Evolutionary conservation across 306 rosid species (phyloP).

Genomic region (Erythrophleum fordii): DNA sequence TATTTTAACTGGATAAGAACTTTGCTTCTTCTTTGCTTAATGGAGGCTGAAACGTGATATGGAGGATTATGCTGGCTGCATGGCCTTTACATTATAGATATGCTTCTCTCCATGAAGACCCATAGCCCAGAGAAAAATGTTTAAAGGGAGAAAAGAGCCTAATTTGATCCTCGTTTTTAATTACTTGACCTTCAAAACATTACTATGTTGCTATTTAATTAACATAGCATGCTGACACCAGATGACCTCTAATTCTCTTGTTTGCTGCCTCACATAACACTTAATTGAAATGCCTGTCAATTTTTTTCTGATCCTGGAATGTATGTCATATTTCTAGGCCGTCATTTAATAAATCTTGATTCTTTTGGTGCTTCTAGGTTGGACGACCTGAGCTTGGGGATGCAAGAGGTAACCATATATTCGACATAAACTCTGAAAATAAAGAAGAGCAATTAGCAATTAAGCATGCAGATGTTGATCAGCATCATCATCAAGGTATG

Average conservation of each 20-base stretch:
- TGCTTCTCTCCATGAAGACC: conserved; percentile 4
- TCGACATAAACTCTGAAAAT: conserved; percentile 47
- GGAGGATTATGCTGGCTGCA: neutral
- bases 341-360: too few relatives aligned
- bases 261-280: too few relatives aligned
- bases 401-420: neutral
- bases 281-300: too few relatives aligned
- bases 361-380: conserved; percentile 56
- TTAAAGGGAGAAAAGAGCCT: neutral
- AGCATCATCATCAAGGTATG: conserved; percentile 49
- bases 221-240: neutral
- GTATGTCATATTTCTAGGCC: too few relatives aligned
- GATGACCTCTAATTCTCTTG: conserved; percentile 10
- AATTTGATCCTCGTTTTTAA: neutral
- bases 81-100: neutral
- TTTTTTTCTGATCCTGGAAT: too few relatives aligned
- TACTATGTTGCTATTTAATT: neutral
- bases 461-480: conserved; percentile 50
- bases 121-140: neutral
- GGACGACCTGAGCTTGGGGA: conserved; percentile 44
- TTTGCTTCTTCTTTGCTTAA: conserved; percentile 21
- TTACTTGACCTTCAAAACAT: neutral
- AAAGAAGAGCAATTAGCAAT: conserved; percentile 51
- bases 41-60: conserved; percentile 25
- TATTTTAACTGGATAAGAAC: neutral